Base-by-base conservation (phyloP, 495 filamentous ascomycete species). In the Friedmanniomyces simplex region DNA sequence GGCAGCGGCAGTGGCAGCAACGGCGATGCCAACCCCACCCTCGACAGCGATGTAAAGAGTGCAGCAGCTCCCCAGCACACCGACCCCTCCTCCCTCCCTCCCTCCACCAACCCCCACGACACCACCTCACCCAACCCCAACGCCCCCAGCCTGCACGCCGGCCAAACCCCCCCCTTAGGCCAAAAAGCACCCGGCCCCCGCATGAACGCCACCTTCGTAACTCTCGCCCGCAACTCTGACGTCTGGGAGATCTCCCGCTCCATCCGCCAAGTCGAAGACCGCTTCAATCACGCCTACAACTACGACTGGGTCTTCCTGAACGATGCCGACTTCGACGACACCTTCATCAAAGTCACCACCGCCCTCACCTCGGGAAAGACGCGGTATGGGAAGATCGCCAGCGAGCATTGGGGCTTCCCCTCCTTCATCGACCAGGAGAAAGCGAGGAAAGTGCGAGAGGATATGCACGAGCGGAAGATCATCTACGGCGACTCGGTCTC, bases 221-320 rank as follows among this genome's bases (percentile, higher is more conserved):
- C 90, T 16, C 78, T 98, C 60, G 93, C 93, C 18, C 84, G 94
- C 51, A 98, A 98, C 69, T 76, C 75, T 30, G 93, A 98, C 69
- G 70, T 96, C 41, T 98, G 94, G 94, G 93, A 97, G 30, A 96
- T 98, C 64, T 86, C 89, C 24, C 83, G 86, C 65, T 94, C 89
- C 8, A 98, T 98, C 66, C 88, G 93, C 22, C 84, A 91, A 61
- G 82, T 98, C 34, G 93, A 98, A 73, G 93, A 98, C 68, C 86
- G 93, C 61, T 97, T 98, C 82, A 98, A 98, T 72, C 80, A 82
- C 62, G 85, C 89, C 50, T 97, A 85, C 71, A 84, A 96, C 74
- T 98, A 98, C 71, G 93, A 97, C 67, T 98, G 93, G 93, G 94
- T 98, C 26, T 98, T 98, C 75, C 71, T 98, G 61, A 98, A 98